These are phyloP conservation scores for Fimicolochytrium jonesii DNA, from an alignment of 192 early-diverging fungal genomes.

Conservation along the genomic window DNA sequence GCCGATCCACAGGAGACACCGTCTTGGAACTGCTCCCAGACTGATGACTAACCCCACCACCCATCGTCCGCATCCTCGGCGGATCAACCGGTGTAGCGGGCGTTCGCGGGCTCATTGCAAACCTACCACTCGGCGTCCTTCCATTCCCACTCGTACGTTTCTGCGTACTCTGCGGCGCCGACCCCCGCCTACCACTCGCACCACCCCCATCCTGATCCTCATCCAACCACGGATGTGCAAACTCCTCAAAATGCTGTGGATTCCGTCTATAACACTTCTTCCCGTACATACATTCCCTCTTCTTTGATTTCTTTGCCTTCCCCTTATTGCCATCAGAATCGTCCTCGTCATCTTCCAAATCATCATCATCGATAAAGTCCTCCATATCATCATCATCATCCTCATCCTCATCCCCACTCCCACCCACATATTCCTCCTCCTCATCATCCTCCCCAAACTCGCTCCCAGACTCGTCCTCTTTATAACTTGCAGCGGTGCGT, in stretches of 20 bases:
- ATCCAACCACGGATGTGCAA: slow-evolving; percentile 34
- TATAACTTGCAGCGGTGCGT: neutral
- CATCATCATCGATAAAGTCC: neutral
- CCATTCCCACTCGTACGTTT: neutral
- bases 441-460: neutral
- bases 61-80: too few species aligned
- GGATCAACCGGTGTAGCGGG: neutral
- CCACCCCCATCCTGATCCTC: slow-evolving; percentile 7
- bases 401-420: slow-evolving; percentile 2
- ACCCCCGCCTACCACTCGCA: neutral
- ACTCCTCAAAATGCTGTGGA: slow-evolving; percentile 28
- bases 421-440: slow-evolving; percentile 14
- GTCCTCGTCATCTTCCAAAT: slow-evolving; percentile 1
- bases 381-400: slow-evolving; percentile 4
- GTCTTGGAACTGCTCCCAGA: too few species aligned
- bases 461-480: neutral
- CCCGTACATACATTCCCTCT: slow-evolving; percentile 27
- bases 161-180: neutral
- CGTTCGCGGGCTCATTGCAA: neutral
- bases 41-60: too few species aligned
- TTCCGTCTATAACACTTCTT: slow-evolving; percentile 30
- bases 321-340: neutral
- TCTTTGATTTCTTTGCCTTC: neutral
- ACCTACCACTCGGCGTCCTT: neutral
- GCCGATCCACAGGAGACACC: too few species aligned